These are phyloP conservation scores for Erodium moschatum DNA, from an alignment of 441 rosid genomes.

Conservation along the genomic window DNA sequence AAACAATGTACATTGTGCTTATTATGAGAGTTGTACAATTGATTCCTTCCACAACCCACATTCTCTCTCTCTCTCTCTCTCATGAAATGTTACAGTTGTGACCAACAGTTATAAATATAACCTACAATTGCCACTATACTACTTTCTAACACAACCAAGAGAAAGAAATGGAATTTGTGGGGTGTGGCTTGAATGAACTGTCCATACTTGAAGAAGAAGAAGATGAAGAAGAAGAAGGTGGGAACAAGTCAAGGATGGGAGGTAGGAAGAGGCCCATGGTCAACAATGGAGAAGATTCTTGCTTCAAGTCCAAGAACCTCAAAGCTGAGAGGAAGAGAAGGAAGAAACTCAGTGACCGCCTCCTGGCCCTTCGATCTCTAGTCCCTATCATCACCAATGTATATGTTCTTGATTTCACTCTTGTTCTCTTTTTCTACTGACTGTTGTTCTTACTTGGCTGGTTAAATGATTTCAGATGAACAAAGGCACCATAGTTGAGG, in stretches of 20 bases:
- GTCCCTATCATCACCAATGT: slow-evolving; percentile 83
- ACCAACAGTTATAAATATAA: slow-evolving; percentile 21
- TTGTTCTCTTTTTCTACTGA: not conserved
- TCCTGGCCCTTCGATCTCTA: slow-evolving; percentile 52
- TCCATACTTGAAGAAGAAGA: slow-evolving; percentile 16
- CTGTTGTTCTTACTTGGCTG: not conserved
- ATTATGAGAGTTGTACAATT: slow-evolving; percentile 11
- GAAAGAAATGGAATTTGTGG: slow-evolving; percentile 24
- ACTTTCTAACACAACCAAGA: not conserved
- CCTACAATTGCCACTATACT: not conserved
- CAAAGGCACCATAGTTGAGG: slow-evolving; percentile 67
- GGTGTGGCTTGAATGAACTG: slow-evolving; percentile 20
- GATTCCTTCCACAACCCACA: slow-evolving; percentile 2
- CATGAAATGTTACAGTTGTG: slow-evolving; percentile 22
- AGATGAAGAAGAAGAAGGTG: slow-evolving; percentile 1
- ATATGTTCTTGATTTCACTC: not conserved
- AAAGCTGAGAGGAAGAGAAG: slow-evolving; percentile 68
- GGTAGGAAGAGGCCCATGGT: slow-evolving; percentile 19
- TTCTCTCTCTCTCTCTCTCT: slow-evolving; percentile 12
- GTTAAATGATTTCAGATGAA: slow-evolving; percentile 45
- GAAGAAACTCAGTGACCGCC: slow-evolving; percentile 59
- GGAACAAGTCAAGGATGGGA: slow-evolving; percentile 23
- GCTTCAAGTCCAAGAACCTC: slow-evolving; percentile 64
- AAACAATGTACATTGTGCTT: not conserved
- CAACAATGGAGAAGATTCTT: slow-evolving; percentile 21